phyloP scores from a whole-genome alignment of 192 early-diverging fungal species.

The Lobosporangium transversale region DNA sequence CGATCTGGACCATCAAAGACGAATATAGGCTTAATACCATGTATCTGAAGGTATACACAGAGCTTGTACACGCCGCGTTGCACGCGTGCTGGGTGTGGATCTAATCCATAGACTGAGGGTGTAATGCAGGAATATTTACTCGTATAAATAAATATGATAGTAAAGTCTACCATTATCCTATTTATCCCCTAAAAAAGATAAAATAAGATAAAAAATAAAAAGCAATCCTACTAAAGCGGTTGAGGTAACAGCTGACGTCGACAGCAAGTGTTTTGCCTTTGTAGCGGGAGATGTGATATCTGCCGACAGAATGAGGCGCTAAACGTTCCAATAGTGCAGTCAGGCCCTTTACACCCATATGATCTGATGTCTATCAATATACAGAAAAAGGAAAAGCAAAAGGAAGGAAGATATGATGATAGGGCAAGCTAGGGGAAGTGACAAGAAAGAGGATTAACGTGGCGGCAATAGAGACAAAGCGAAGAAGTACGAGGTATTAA shows the following conservation, averaged over 20 bases:
- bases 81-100: constrained; percentile 59
- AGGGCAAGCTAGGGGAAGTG: no score
- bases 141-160: no score
- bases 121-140: background rate
- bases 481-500: no score
- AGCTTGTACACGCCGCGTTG: constrained; percentile 70
- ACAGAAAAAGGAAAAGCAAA: background rate
- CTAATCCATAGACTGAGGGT: constrained; percentile 46
- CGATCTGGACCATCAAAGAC: constrained; percentile 72
- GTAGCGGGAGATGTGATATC: constrained; percentile 47
- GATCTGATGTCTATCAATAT: background rate
- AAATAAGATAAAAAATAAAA: background rate
- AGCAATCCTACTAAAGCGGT: constrained; percentile 61
- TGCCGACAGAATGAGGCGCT: constrained; percentile 57
- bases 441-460: no score
- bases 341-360: constrained; percentile 68
- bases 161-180: no score
- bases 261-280: constrained; percentile 59
- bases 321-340: constrained; percentile 62
- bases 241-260: constrained; percentile 66
- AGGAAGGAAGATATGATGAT: background rate
- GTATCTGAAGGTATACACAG: constrained; percentile 53
- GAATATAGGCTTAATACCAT: constrained; percentile 72
- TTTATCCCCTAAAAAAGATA: background rate
- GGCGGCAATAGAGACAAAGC: no score